Percentiles rank a stretch among this genome's conserved stretches.
Conservation (phyloP, 352 stramenopile genomes). For the Globisporangium nunn region DNA sequence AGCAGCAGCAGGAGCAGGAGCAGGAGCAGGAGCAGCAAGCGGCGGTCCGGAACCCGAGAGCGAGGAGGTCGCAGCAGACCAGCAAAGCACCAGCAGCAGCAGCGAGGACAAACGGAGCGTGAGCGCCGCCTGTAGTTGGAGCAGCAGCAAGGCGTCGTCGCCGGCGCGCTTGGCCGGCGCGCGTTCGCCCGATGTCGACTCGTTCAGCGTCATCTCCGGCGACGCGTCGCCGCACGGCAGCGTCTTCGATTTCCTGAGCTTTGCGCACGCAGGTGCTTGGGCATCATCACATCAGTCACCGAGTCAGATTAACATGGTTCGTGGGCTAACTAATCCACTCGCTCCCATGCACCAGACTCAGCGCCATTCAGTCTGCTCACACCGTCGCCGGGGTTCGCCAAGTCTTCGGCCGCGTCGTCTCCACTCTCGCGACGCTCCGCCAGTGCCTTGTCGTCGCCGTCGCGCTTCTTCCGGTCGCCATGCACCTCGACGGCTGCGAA, state of each 20-base stretch:
- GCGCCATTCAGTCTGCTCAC: slow-evolving; percentile 45
- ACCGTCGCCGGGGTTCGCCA: slow-evolving; percentile 30
- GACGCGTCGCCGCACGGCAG: slow-evolving; percentile 34
- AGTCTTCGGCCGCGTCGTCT: slow-evolving; percentile 11
- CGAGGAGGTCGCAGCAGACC: neutral
- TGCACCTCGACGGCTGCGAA: slow-evolving; percentile 20
- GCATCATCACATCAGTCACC: neutral
- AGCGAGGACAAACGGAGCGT: slow-evolving; percentile 1
- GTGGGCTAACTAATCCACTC: slow-evolving; percentile 5
- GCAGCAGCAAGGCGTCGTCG: slow-evolving; percentile 13
- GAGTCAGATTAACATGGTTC: neutral
- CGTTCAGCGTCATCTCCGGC: slow-evolving; percentile 44
- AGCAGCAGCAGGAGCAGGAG: slow-evolving; percentile 1
- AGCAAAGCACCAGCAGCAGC: neutral
- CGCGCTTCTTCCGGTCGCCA: slow-evolving; percentile 71
- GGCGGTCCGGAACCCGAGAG: neutral
- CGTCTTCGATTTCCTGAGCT: slow-evolving; percentile 50
- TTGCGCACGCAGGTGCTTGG: slow-evolving; percentile 18
- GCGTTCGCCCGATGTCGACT: slow-evolving; percentile 13
- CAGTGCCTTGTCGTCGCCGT: slow-evolving; percentile 43
- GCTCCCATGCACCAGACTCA: slow-evolving; percentile 9
- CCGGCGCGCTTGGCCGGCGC: slow-evolving; percentile 12
- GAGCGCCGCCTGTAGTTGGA: slow-evolving; percentile 7
- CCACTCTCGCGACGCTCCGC: slow-evolving; percentile 18
- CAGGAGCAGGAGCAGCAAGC: neutral